Evolutionary conservation across 352 stramenopile species (phyloP).

Genomic region (Globisporangium viniferum): DNA sequence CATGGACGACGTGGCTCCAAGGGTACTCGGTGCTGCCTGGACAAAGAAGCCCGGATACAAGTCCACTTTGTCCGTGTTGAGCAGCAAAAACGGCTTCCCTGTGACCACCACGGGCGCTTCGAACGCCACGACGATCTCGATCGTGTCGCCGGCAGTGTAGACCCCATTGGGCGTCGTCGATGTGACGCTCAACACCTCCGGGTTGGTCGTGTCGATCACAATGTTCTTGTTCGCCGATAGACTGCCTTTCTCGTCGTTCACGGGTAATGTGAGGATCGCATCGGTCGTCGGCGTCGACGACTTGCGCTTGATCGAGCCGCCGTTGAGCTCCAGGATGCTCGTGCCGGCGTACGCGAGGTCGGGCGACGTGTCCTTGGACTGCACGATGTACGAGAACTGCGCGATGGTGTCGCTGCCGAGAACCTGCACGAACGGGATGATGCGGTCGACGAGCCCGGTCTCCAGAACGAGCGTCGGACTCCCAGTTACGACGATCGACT

Average conservation of each 20-base stretch:
- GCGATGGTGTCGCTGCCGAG: conserved; percentile 28
- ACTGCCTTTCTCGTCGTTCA: conserved; percentile 54
- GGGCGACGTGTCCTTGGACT: conserved; percentile 60
- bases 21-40: conserved; percentile 28
- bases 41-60: conserved; percentile 55
- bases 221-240: conserved; percentile 71
- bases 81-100: conserved; percentile 36
- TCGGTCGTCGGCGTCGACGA: conserved; percentile 50
- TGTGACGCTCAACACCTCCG: conserved; percentile 41
- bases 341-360: conserved; percentile 61
- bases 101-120: conserved; percentile 58
- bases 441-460: conserved; percentile 60
- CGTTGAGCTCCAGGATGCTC: conserved; percentile 52
- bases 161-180: conserved; percentile 26
- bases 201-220: conserved; percentile 61
- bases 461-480: conserved; percentile 61
- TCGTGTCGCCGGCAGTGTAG: conserved; percentile 64
- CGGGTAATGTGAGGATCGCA: conserved; percentile 44
- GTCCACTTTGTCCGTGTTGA: conserved; percentile 50
- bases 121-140: conserved; percentile 57
- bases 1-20: not conserved
- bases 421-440: conserved; percentile 47
- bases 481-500: conserved; percentile 54
- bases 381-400: conserved; percentile 74
- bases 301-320: conserved; percentile 48